Evolutionary conservation across 2,329 filamentous ascomycete genomes (phyloP).

Genomic region (Exserohilum rostratum): DNA sequence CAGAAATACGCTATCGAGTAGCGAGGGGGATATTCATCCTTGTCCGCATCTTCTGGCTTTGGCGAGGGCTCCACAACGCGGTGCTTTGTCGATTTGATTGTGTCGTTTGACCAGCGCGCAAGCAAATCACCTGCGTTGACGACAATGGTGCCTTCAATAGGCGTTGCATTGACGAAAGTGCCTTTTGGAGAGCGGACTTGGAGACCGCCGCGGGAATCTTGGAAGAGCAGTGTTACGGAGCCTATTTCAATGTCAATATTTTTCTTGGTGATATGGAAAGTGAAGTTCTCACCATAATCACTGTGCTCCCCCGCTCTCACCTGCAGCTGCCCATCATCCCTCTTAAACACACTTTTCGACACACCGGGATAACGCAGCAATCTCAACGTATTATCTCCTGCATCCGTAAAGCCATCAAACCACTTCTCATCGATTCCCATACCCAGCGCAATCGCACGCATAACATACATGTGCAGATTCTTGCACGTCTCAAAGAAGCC

Average conservation of each 20-base stretch:
- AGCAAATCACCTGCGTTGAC: conserved; percentile 89
- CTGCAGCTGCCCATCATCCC: conserved; percentile 72
- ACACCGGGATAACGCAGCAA: conserved; percentile 80
- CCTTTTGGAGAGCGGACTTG: conserved; percentile 74
- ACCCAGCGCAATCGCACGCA: conserved; percentile 83
- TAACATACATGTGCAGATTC: conserved; percentile 74
- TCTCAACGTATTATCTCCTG: conserved; percentile 61
- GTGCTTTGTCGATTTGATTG: conserved; percentile 88
- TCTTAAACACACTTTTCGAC: conserved; percentile 66
- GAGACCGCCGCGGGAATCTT: conserved; percentile 63
- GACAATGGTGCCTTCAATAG: conserved; percentile 80
- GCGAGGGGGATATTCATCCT: conserved; percentile 67
- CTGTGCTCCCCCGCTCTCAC: conserved; percentile 81
- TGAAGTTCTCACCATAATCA: conserved; percentile 57
- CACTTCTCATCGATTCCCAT: conserved; percentile 73
- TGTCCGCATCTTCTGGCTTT: conserved; percentile 52
- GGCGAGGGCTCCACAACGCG: conserved; percentile 83
- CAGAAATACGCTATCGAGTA: conserved; percentile 95
- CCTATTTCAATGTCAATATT: conserved; percentile 36
- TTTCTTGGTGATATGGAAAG: accelerated
- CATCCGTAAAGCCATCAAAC: conserved; percentile 76
- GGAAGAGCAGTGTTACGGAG: conserved; percentile 51
- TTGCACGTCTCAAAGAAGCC: conserved; percentile 78
- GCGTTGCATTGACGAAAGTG: conserved; percentile 80
- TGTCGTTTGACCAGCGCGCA: conserved; percentile 88